Percentiles rank a stretch among this genome's conserved stretches.
phyloP scores from a whole-genome alignment of 2,329 filamentous ascomycete genomes.

The Aspergillus pseudotamarii region DNA sequence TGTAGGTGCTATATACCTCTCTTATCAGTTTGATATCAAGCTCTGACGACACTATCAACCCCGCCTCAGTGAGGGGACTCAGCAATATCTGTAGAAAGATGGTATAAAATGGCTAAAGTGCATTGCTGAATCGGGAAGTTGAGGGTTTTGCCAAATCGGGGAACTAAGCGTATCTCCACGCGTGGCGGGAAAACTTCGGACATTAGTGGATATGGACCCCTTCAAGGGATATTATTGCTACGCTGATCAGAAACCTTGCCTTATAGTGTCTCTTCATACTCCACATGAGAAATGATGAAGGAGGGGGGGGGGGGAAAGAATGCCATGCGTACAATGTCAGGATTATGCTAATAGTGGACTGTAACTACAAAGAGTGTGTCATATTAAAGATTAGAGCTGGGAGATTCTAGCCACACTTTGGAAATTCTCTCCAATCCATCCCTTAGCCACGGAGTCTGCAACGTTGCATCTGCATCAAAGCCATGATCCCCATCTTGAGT shows the following conservation, averaged over 20 bases:
- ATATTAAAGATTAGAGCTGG: neutral
- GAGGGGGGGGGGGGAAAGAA: too few relatives aligned
- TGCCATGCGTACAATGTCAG: neutral
- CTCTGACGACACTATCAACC: too few relatives aligned
- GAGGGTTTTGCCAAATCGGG: neutral
- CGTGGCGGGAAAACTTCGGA: too few relatives aligned
- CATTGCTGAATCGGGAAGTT: neutral
- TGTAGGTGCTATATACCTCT: too few relatives aligned
- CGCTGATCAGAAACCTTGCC: neutral
- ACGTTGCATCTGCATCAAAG: neutral
- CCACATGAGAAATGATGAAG: too few relatives aligned
- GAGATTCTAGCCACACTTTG: neutral
- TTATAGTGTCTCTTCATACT: neutral
- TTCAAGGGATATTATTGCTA: neutral
- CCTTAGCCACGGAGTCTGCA: neutral
- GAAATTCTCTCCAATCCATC: conserved; percentile 1
- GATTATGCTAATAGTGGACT: neutral
- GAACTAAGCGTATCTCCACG: neutral
- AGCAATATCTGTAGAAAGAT: too few relatives aligned
- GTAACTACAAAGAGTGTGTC: neutral
- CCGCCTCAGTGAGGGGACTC: too few relatives aligned
- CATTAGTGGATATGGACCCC: too few relatives aligned
- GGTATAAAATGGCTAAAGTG: too few relatives aligned
- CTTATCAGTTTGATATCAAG: too few relatives aligned
- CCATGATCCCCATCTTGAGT: conserved; percentile 4